These are phyloP conservation scores for Fonsecaea monophora DNA, from an alignment of 2,329 filamentous ascomycete species.

Conservation along the genomic window DNA sequence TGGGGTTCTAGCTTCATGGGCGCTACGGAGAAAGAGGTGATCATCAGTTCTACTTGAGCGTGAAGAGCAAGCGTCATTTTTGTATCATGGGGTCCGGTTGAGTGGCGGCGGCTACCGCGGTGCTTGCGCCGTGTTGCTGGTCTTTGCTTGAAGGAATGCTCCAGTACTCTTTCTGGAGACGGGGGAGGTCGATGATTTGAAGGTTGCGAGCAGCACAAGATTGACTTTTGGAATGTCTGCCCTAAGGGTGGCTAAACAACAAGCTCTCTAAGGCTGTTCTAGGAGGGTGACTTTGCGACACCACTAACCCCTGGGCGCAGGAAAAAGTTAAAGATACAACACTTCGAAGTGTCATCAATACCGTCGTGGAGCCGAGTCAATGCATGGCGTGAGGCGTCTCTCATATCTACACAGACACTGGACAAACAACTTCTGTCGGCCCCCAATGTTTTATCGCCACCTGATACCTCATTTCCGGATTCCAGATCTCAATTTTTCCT, in stretches of 20 bases:
- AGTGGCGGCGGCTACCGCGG: background rate
- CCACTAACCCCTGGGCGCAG: background rate
- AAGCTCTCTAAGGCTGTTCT: background rate
- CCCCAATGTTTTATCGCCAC: background rate
- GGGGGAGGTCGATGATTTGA: background rate
- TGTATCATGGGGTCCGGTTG: background rate
- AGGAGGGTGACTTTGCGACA: background rate
- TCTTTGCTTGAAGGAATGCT: background rate
- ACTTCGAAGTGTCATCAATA: background rate
- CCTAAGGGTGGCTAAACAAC: background rate
- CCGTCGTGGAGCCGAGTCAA: background rate
- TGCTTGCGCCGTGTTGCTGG: background rate
- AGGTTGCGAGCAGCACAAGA: background rate
- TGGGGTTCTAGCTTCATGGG: background rate
- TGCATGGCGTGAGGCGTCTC: background rate
- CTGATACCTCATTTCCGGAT: background rate
- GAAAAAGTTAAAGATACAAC: background rate
- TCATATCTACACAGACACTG: background rate
- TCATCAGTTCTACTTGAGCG: background rate
- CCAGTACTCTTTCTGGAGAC: background rate
- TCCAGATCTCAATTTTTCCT: background rate
- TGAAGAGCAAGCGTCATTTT: conserved; percentile 6
- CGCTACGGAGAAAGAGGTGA: background rate
- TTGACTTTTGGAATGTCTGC: background rate
- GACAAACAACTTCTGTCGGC: background rate